Evolutionary conservation across 73 alveolate species (phyloP).

Genomic region (Paramecium pentaurelia): DNA sequence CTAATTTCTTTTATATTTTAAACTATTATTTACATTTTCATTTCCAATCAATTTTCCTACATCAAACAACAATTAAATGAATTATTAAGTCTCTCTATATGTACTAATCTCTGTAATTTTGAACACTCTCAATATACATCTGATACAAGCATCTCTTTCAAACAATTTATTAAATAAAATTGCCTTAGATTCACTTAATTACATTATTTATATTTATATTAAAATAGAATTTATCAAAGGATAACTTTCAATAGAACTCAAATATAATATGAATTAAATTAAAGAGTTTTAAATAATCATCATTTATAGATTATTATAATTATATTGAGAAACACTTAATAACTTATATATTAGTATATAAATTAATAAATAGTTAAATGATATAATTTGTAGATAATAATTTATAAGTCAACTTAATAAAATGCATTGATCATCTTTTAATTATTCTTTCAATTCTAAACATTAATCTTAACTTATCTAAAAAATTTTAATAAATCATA

Average conservation of each 20-base stretch:
- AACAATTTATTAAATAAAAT: not conserved
- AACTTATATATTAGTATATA: too few species aligned
- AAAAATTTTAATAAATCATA: not conserved
- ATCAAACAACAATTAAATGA: constrained; percentile 15
- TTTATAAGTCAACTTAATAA: not conserved
- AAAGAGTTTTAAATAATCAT: too few species aligned
- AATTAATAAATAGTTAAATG: not conserved
- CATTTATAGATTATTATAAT: too few species aligned
- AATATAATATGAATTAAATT: too few species aligned
- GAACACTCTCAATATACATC: constrained; percentile 57
- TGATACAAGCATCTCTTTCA: constrained; percentile 41
- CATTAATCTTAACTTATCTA: constrained; percentile 24
- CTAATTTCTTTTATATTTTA: not conserved
- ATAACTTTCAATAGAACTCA: too few species aligned
- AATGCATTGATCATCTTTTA: not conserved
- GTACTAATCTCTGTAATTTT: constrained; percentile 18
- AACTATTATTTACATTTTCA: not conserved
- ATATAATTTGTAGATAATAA: not conserved
- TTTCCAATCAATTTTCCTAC: constrained; percentile 50
- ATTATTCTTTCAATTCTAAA: not conserved
- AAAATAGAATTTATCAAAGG: not conserved
- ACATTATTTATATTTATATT: not conserved
- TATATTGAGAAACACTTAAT: too few species aligned
- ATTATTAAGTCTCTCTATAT: constrained; percentile 3
- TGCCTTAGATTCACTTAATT: not conserved